Evolutionary conservation across 2,329 filamentous ascomycete genomes (phyloP), one percentile per base, ranked within the genome.

Genomic region (Neofusicoccum parvum): DNA sequence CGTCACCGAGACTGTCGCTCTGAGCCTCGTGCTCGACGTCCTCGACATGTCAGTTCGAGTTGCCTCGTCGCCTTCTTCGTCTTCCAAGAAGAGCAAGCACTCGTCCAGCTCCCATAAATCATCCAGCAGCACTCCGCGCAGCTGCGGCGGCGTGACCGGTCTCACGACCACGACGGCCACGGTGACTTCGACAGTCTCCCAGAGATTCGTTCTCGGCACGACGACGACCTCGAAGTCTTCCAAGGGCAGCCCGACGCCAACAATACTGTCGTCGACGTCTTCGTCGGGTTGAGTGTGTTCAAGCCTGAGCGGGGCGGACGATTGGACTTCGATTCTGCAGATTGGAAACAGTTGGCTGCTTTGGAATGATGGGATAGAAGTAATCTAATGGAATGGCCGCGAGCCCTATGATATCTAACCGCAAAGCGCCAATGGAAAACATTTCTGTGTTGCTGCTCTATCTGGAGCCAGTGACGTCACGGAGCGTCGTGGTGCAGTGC

Each of bases 21-120:
- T 65, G 11, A 65, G 62, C 41, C 34, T 65, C n/a, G 51, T 65
- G n/a, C 62, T 65, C 51, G 62, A 65, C 17, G 58, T 65, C 12
- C 39, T 58, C 27, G 50, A 36, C 62, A 58, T 65, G 15, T 65
- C 62, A 27, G 62, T 58, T n/a, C 37, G 6, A 7, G 7, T 64
- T 7, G 48, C 27, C 17, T 46, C 48, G 3, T 14, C 20, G 3
- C 11, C 41, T 32, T 49, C 49, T 46, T 23, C 50, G 37, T 15
- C 59, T 14, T 27, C n/a, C 7, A 10, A 10, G 23, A 56, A 48
- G 32, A 58, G 20, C 23, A 54, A 27, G 20, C 12, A 34, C 9
- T 39, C 49, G n/a, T 14, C 59, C 6, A 54, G 43, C 34, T 56
- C 37, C 34, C 17, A n/a, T 12, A 41, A 50, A 15, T 7, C 7